phyloP scores from a whole-genome alignment of 257 asterid genomes.

The Leonotis leonurus region DNA sequence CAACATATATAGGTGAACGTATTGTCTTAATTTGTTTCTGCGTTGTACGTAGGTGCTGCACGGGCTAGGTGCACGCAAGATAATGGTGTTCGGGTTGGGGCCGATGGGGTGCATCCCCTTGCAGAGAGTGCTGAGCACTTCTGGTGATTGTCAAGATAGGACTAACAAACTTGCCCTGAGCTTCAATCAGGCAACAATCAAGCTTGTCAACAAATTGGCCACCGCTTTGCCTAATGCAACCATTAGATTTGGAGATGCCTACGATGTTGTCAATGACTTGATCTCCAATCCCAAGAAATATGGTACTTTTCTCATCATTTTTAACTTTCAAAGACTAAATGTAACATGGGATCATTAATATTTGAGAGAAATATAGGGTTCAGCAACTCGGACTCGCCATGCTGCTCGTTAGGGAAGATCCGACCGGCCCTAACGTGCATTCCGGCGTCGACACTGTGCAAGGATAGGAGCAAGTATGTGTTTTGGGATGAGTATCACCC shows the following conservation, averaged over 20 bases:
- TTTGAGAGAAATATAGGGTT: constrained; percentile 39
- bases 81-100: constrained; percentile 84
- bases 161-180: constrained; percentile 60
- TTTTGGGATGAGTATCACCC: constrained; percentile 98
- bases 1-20: no score
- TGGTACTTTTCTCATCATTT: no score
- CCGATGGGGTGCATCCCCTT: constrained; percentile 98
- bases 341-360: neutral
- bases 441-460: constrained; percentile 71
- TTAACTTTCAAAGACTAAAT: neutral
- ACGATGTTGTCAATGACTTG: constrained; percentile 70
- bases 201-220: constrained; percentile 35
- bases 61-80: constrained; percentile 55
- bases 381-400: constrained; percentile 68
- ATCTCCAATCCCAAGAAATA: constrained; percentile 52
- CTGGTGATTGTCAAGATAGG: constrained; percentile 65
- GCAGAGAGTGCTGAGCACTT: constrained; percentile 62
- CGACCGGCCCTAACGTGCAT: constrained; percentile 81
- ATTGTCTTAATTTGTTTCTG: no score
- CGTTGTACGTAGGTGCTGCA: constrained; percentile 53
- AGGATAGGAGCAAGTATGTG: constrained; percentile 81
- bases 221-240: constrained; percentile 58
- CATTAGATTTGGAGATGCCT: constrained; percentile 72
- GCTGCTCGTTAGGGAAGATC: constrained; percentile 79
- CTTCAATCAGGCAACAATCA: constrained; percentile 48